A percentile compares a stretch with the other conserved stretches of the same genome.
Evolutionary conservation across 1,284 basidiomycete species (phyloP).

Genomic region (Apiotrichum brassicae): DNA sequence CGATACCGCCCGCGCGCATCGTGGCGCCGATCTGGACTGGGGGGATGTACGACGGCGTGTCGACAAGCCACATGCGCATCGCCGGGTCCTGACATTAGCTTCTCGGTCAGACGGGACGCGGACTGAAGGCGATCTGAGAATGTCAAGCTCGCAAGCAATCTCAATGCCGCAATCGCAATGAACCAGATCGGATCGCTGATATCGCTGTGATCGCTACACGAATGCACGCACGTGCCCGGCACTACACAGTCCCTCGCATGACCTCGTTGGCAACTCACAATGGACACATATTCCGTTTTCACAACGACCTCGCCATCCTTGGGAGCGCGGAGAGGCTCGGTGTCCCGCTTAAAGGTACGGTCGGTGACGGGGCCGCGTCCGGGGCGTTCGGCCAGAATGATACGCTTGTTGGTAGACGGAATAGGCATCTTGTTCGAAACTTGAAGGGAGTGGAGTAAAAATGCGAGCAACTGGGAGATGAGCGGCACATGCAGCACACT

Average conservation of each 20-base stretch:
- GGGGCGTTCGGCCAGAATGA: constrained; percentile 69
- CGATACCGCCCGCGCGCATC: constrained; percentile 67
- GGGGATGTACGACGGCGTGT: constrained; percentile 54
- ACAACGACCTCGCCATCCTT: constrained; percentile 61
- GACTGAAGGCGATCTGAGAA: too few relatives aligned
- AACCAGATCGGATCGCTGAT: too few relatives aligned
- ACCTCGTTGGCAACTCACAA: constrained; percentile 42
- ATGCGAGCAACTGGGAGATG: too few relatives aligned
- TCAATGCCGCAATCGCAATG: too few relatives aligned
- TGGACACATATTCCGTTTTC: constrained; percentile 64
- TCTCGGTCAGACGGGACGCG: too few relatives aligned
- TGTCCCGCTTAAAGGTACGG: constrained; percentile 59
- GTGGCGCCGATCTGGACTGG: constrained; percentile 72
- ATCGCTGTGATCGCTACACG: neutral
- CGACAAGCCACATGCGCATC: constrained; percentile 75
- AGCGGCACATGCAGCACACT: too few relatives aligned
- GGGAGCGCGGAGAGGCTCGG: constrained; percentile 54
- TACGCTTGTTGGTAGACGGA: constrained; percentile 51
- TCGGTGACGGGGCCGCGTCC: constrained; percentile 56
- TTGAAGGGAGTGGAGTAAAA: too few relatives aligned
- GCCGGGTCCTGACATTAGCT: constrained; percentile 58
- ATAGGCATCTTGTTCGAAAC: constrained; percentile 4
- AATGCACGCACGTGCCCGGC: neutral
- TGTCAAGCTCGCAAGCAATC: too few relatives aligned
- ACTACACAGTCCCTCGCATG: neutral